Evolutionary conservation across 163 green algal species (phyloP).

Genomic region (Dunaliella salina): DNA sequence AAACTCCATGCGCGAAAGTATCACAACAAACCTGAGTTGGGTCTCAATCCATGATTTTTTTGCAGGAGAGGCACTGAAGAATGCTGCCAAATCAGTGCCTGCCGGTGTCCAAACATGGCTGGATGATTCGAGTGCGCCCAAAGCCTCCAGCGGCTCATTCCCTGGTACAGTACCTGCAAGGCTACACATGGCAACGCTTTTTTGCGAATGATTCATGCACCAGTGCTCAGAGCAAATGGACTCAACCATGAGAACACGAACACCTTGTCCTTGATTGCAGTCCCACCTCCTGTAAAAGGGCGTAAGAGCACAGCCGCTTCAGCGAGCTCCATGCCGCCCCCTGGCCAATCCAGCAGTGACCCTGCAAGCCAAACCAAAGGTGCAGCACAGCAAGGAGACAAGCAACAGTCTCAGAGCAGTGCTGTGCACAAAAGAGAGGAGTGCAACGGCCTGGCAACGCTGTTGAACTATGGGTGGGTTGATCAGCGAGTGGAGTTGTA

Average conservation of each 20-base stretch:
- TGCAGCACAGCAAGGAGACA: not conserved
- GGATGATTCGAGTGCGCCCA: not conserved
- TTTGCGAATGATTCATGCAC: too few relatives aligned
- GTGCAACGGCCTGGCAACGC: not conserved
- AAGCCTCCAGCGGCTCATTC: not conserved
- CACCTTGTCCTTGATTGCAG: not conserved
- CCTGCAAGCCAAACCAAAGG: not conserved
- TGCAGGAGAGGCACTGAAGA: not conserved
- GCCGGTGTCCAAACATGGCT: not conserved
- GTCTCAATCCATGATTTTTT: not conserved
- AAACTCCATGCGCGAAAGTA: too few relatives aligned
- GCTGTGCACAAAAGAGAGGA: not conserved
- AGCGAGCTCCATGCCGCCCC: not conserved
- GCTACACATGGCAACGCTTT: too few relatives aligned
- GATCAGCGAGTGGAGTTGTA: too few relatives aligned
- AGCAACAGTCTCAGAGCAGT: too few relatives aligned
- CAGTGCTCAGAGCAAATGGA: too few relatives aligned
- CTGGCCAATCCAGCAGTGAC: not conserved
- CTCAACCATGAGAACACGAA: not conserved
- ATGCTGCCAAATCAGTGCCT: not conserved
- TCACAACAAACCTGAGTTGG: too few relatives aligned
- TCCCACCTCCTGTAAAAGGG: not conserved
- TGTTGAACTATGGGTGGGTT: constrained; percentile 2
- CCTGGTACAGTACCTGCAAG: too few relatives aligned
- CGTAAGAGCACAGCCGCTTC: not conserved